Evolutionary conservation across 2,329 filamentous ascomycete genomes (phyloP).

Genomic region (Trichoderma atroviride): DNA sequence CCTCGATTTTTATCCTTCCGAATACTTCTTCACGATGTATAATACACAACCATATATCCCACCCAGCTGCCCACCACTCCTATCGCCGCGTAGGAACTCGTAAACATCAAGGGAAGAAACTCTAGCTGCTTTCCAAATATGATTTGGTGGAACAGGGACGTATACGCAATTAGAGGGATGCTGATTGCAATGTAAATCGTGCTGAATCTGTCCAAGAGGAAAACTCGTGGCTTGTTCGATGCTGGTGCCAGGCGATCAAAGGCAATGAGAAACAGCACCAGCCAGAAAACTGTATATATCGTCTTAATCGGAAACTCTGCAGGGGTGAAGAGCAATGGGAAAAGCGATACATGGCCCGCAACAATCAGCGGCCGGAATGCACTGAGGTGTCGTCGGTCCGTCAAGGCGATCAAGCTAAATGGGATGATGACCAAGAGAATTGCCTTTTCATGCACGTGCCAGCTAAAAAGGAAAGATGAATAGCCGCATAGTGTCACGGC

Average conservation of each 20-base stretch:
- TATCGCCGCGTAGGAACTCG: constrained; percentile 88
- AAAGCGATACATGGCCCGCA: constrained; percentile 91
- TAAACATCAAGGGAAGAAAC: constrained; percentile 96
- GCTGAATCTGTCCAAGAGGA: constrained; percentile 88
- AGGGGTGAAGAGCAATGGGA: constrained; percentile 88
- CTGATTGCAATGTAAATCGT: constrained; percentile 86
- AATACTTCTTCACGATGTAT: constrained; percentile 52
- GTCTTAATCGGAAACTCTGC: constrained; percentile 94
- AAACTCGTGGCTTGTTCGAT: constrained; percentile 76
- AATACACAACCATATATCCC: constrained; percentile 91
- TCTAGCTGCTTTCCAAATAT: constrained; percentile 82
- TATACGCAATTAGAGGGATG: constrained; percentile 87
- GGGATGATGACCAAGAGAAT: constrained; percentile 92
- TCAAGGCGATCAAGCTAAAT: constrained; percentile 88
- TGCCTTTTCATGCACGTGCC: constrained; percentile 98
- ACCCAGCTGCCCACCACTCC: constrained; percentile 97
- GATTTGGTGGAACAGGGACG: constrained; percentile 79
- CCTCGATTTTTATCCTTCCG: not conserved
- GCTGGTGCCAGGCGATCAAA: constrained; percentile 90
- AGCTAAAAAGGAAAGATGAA: constrained; percentile 94
- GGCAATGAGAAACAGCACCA: constrained; percentile 78
- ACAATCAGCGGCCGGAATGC: constrained; percentile 92
- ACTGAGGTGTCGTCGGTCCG: constrained; percentile 85
- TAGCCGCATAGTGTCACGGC: constrained; percentile 92
- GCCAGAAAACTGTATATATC: constrained; percentile 89